Evolutionary conservation across 177 flowering plant genomes (phyloP), one percentile per base, ranked within the genome.

Genomic region (Vitis hybrid): DNA sequence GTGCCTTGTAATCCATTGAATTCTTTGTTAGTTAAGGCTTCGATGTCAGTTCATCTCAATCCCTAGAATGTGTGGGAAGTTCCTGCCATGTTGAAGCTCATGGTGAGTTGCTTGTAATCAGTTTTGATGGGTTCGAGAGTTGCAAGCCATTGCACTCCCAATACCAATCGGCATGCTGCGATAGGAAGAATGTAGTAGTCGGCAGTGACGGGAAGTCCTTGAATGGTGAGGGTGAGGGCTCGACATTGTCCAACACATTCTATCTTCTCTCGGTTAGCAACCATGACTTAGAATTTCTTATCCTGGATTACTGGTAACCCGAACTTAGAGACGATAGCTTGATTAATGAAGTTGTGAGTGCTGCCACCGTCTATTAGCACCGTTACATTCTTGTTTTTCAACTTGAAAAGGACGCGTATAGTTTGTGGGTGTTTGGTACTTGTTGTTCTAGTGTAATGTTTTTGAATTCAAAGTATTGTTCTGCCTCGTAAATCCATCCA

Each of bases 391-490:
- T 46, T 46, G 7, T 4, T 17, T n/a, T 48, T 63, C 66, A 7
- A 1, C 54, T 12, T 49, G 54, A n/a, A 0, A 8, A 21, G 3
- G 2, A 30, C 18, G 0, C 48, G 50, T 12, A 62, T 8, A 48
- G 64, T 62, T 62, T 30, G 50, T 30, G 64, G 64, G 15, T 62
- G 64, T 30, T 62, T 18, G 18, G 18, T 18, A 67, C 70, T 56
- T 17, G 61, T 35, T 56, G 61, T 10, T 32, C 52, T 6, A 0
- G 19, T 8, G 17, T 1, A 17, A 67, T 35, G 9, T 67, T n/a
- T 8, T 67, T 5, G 15, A 55, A 67, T 0, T 55, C 60, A 32
- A 55, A 35, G 14, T 55, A 67, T 17, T 67, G 61, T 56, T 67
- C 17, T n/a, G 32, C 70, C 27, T 56, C 17, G 15, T 67, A 67